Evolutionary conservation across 2,329 filamentous ascomycete species (phyloP).

Genomic region (Phoma sp.): DNA sequence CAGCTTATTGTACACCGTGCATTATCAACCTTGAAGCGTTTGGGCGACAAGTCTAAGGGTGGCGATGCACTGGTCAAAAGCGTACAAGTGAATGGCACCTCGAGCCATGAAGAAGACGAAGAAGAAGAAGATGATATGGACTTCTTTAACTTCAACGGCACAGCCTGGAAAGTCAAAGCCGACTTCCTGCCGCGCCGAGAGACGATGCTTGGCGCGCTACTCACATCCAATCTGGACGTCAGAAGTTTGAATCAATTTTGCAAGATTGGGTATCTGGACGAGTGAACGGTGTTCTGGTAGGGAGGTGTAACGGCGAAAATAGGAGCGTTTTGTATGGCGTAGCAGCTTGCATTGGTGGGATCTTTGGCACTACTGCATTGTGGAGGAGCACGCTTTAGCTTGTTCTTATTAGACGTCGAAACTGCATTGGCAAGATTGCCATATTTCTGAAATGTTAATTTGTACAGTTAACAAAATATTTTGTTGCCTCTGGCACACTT

Average conservation of each 20-base stretch:
- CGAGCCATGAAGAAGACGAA: slow-evolving; percentile 33
- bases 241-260: slow-evolving; percentile 53
- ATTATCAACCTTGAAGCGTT: slow-evolving; percentile 55
- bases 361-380: slow-evolving; percentile 11
- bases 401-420: slow-evolving; percentile 8
- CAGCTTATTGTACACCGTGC: slow-evolving; percentile 55
- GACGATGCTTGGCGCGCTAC: slow-evolving; percentile 56
- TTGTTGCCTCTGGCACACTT: background rate
- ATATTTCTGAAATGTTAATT: slow-evolving; percentile 10
- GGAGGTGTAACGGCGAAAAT: slow-evolving; percentile 7
- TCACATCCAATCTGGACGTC: slow-evolving; percentile 54
- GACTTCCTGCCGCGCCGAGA: slow-evolving; percentile 56
- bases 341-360: slow-evolving; percentile 18
- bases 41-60: slow-evolving; percentile 55
- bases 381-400: slow-evolving; percentile 6
- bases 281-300: slow-evolving; percentile 24
- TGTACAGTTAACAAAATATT: slow-evolving; percentile 6
- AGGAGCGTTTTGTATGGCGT: slow-evolving; percentile 18
- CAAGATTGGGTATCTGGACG: slow-evolving; percentile 48
- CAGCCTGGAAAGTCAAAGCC: slow-evolving; percentile 44
- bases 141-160: slow-evolving; percentile 40
- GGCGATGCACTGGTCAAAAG: slow-evolving; percentile 43
- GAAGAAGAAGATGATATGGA: slow-evolving; percentile 44
- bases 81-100: slow-evolving; percentile 36
- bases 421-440: slow-evolving; percentile 11